Base-by-base conservation (phyloP, 23 red algal species). In the Gracilaria vermiculophylla region DNA sequence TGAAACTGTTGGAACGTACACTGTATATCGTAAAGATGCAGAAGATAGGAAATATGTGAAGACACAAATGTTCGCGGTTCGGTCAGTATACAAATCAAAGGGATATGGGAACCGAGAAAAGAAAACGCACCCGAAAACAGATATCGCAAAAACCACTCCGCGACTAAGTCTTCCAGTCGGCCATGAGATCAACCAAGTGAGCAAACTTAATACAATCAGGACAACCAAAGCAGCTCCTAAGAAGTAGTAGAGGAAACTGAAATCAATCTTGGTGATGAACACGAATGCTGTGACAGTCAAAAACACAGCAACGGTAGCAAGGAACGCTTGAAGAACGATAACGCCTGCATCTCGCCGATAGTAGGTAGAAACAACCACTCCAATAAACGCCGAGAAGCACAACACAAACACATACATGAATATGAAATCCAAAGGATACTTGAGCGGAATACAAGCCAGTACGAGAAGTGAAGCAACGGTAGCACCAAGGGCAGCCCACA, bases 201-300 rank as follows among this genome's bases (percentile, higher is more conserved):
- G 42, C 42, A 99, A 25, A 49, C 48, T 62, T 25, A 92, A 77
- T 8, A 76, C 89, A 39, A 99, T 58, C 36, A 99, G 29, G 16
- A 83, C 84, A 5, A 95, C n/a, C 5, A 99, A 54, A 43, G 24
- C 80, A 44, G 92, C 97, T 23, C 69, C 78, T 29, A 99, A 77
- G 51, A 95, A 95, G 52, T 88, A 88, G 27, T 79, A 85, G 19
- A 99, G 73, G 47, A 96, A 99, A 56, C 87, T 93, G 58, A 99
- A 99, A 80, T 99, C 97, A 55, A 92, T 94, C 78, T 99, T 94
- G n/a, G 89, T 92, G 39, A 82, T 66, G 43, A 92, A 95, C 50
- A 92, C 88, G 78, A 92, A 95, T 29, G 77, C 49, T n/a, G 97
- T 95, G 8, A 99, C 72, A 16, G 55, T 37, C 12, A 84, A 29